Base-by-base conservation (phyloP, 2,329 filamentous ascomycete genomes). In the Herpomyces periplanetae region DNA sequence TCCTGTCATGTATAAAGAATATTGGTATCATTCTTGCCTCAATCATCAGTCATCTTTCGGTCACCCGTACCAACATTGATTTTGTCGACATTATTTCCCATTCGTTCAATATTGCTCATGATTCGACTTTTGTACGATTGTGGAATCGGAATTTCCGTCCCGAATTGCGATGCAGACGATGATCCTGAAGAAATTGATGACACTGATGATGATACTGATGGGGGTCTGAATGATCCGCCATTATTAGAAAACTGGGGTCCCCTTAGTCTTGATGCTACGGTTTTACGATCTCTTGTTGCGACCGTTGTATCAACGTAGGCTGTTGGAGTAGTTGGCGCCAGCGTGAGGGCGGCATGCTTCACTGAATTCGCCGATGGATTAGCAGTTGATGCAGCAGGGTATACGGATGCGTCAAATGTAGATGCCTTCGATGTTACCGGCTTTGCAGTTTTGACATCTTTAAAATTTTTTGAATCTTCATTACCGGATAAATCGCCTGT, bases 61-160 rank as follows among this genome's bases (percentile, higher is more conserved):
- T n/a, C n/a, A n/a, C n/a, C n/a, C n/a, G n/a, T n/a, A n/a, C n/a
- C n/a, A n/a, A n/a, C n/a, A n/a, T n/a, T n/a, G n/a, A n/a, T n/a
- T n/a, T n/a, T n/a, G n/a, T n/a, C n/a, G n/a, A n/a, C n/a, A n/a
- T n/a, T n/a, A 20, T 47, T 58, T 5, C 68, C 68, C 69, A 84
- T 84, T 39, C 60, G 56, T 44, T 84, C 68, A 34, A 84, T 80
- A 8, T 63, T 69, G 29, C 50, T 63, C 59, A 84, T 60, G 31
- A 80, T 62, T 22, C 62, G 57, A 31, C 61, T 66, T 30, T 65
- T 49, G 7, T 41, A 40, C 5, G 30, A 33, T 12, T 32, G 24
- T 14, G 21, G 27, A 5, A 14, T 22, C 3, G 24, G 27, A 3
- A 22, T 21, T 17, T 23, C 15, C 8, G 26, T 26, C 17, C 26